These are phyloP conservation scores for Nicotiana attenuata DNA, from an alignment of 257 asterid species.

Conservation along the genomic window DNA sequence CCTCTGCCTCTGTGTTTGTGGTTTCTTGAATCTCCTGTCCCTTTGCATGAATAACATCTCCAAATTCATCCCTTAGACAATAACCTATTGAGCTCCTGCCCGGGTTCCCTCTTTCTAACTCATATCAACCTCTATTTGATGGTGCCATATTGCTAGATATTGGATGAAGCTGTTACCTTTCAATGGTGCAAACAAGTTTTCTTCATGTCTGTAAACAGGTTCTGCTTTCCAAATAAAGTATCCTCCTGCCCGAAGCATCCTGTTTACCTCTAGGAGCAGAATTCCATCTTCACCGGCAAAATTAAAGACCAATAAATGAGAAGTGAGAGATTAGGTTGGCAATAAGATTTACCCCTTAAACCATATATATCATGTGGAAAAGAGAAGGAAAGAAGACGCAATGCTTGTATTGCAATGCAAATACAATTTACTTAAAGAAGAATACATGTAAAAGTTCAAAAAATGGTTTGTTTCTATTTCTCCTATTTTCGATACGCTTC, in stretches of 20 bases:
- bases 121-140: not conserved
- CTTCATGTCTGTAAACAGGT: constrained; percentile 23
- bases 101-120: not conserved
- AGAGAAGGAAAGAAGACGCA: not conserved
- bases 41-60: no score
- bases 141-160: not conserved
- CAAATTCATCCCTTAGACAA: no score
- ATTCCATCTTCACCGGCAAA: constrained; percentile 41
- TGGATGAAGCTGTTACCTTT: constrained; percentile 32
- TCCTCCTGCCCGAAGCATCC: constrained; percentile 67
- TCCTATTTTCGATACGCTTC: not conserved
- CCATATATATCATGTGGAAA: not conserved
- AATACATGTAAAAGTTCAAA: not conserved
- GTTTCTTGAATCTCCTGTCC: no score
- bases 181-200: constrained; percentile 29
- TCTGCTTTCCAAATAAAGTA: constrained; percentile 43
- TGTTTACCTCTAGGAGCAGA: constrained; percentile 62
- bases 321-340: not conserved
- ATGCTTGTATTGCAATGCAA: not conserved
- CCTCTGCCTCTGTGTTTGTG: no score
- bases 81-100: no score
- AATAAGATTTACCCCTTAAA: not conserved
- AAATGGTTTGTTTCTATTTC: not conserved
- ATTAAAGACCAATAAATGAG: not conserved
- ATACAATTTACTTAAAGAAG: not conserved